phyloP scores from a whole-genome alignment of 768 basidiomycete species.

The Thelephora aurantiotincta region DNA sequence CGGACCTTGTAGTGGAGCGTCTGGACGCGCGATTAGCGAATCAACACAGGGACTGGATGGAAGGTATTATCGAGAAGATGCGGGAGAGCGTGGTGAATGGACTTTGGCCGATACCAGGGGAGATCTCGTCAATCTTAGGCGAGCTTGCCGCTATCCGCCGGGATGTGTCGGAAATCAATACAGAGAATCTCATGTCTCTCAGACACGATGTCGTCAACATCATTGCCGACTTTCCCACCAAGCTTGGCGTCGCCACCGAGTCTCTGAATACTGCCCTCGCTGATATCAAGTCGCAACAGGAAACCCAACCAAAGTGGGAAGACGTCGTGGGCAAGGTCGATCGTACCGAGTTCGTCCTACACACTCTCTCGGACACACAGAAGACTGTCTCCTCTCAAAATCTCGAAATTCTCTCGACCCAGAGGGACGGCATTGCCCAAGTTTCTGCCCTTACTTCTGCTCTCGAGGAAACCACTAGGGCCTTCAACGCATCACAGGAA shows the following conservation, averaged over 20 bases:
- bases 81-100: constrained; percentile 34
- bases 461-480: constrained; percentile 35
- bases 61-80: constrained; percentile 40
- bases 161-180: constrained; percentile 6
- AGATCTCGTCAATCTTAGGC: constrained; percentile 26
- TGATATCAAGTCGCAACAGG: constrained; percentile 9
- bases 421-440: constrained; percentile 38
- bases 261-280: constrained; percentile 22
- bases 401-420: constrained; percentile 33
- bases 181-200: constrained; percentile 1
- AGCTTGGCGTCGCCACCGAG: constrained; percentile 29
- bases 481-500: constrained; percentile 44
- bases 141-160: constrained; percentile 16
- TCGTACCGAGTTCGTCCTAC: constrained; percentile 34
- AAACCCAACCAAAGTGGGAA: constrained; percentile 9
- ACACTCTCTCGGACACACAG: constrained; percentile 36
- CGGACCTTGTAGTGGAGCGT: constrained; percentile 77
- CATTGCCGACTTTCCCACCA: constrained; percentile 33
- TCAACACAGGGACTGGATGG: constrained; percentile 44
- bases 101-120: constrained; percentile 25
- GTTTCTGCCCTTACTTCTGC: constrained; percentile 45
- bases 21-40: constrained; percentile 70
- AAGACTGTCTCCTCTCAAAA: constrained; percentile 31
- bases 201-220: constrained; percentile 16
- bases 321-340: constrained; percentile 16